A percentile compares a stretch with the other conserved stretches of the same genome.
Evolutionary conservation across 257 asterid genomes (phyloP).

Genomic region (Salvia miltiorrhiza): DNA sequence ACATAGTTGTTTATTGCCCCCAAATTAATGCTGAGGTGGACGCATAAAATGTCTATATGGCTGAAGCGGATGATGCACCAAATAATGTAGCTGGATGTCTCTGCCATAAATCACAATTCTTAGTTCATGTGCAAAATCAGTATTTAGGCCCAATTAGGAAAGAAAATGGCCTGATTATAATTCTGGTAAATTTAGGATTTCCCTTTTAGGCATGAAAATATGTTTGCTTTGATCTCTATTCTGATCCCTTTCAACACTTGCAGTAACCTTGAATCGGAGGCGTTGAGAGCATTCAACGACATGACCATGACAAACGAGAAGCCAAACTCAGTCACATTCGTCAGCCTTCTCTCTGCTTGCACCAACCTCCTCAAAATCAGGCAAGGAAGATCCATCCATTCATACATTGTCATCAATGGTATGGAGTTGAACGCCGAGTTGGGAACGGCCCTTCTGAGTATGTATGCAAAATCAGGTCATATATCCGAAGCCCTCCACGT

Average conservation of each 20-base stretch:
- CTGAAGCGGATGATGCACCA: too few relatives aligned
- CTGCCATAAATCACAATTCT: too few relatives aligned
- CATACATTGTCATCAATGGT: slow-evolving; percentile 43
- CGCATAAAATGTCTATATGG: too few relatives aligned
- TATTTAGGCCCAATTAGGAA: too few relatives aligned
- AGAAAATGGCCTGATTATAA: too few relatives aligned
- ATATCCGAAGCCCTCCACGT: slow-evolving; percentile 48
- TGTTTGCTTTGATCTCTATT: not conserved
- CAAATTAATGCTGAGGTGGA: too few relatives aligned
- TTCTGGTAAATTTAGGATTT: too few relatives aligned
- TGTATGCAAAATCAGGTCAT: slow-evolving; percentile 65
- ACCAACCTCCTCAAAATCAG: slow-evolving; percentile 49
- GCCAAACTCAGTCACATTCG: slow-evolving; percentile 51
- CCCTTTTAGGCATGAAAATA: not conserved
- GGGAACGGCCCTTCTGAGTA: slow-evolving; percentile 62
- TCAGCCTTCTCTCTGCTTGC: slow-evolving; percentile 65
- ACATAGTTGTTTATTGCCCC: too few relatives aligned
- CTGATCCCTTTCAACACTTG: too few relatives aligned
- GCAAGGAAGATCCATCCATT: slow-evolving; percentile 56
- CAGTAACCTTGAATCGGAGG: slow-evolving; percentile 49
- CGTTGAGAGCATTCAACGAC: slow-evolving; percentile 47
- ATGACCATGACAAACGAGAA: slow-evolving; percentile 40
- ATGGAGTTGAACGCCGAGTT: slow-evolving; percentile 43
- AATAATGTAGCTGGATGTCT: too few relatives aligned
- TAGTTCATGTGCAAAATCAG: too few relatives aligned